phyloP scores from a whole-genome alignment of 768 basidiomycete species.

The Cystobasidium ongulense region DNA sequence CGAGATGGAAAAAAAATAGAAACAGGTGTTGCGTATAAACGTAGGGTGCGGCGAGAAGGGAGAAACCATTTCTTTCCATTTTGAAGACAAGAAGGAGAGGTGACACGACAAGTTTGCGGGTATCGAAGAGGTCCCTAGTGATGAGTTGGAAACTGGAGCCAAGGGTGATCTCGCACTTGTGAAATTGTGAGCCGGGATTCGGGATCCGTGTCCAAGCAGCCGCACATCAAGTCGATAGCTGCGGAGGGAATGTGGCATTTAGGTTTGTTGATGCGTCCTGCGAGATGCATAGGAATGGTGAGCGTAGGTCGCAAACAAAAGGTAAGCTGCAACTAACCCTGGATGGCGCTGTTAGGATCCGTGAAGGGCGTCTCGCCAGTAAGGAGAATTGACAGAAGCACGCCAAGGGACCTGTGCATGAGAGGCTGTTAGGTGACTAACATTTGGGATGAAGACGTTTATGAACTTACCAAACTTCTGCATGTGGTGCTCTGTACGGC shows the following conservation, averaged over 20 bases:
- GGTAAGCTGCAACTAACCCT: not conserved
- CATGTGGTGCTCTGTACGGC: constrained; percentile 45
- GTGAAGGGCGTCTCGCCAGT: constrained; percentile 48
- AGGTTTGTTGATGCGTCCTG: constrained; percentile 23
- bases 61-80: too few relatives aligned
- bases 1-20: too few relatives aligned
- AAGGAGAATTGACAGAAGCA: constrained; percentile 48
- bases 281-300: not conserved
- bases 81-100: too few relatives aligned
- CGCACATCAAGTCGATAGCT: constrained; percentile 30
- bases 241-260: constrained; percentile 7
- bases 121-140: too few relatives aligned
- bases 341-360: constrained; percentile 5
- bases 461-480: constrained; percentile 48
- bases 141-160: not conserved
- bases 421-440: not conserved
- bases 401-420: constrained; percentile 39
- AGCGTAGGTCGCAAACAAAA: not conserved
- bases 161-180: constrained; percentile 23
- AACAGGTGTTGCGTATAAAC: too few relatives aligned
- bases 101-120: too few relatives aligned
- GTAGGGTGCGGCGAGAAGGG: too few relatives aligned
- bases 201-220: constrained; percentile 27
- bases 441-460: not conserved
- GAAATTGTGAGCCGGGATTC: constrained; percentile 9